These are phyloP conservation scores for Hyaloscypha hepaticicola DNA, from an alignment of 495 filamentous ascomycete genomes.

Conservation along the genomic window DNA sequence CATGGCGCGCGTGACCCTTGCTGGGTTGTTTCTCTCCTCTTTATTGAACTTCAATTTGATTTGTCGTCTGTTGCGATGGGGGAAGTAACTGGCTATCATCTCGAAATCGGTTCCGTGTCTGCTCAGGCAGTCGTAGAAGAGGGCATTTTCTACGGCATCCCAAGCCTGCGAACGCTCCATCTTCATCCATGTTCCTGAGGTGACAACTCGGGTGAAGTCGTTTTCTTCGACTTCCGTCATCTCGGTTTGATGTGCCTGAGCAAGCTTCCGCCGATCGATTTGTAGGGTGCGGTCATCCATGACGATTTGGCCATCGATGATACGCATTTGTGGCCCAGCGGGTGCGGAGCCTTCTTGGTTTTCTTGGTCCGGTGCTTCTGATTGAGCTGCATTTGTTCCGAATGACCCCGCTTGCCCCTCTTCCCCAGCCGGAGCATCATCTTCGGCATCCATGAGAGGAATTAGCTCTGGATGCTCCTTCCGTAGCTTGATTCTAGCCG, in stretches of 20 bases:
- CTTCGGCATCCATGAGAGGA: constrained; percentile 22
- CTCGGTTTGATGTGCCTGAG: constrained; percentile 50
- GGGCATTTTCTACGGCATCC: constrained; percentile 72
- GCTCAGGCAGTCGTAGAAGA: constrained; percentile 78
- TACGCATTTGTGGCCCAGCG: constrained; percentile 54
- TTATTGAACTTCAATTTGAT: constrained; percentile 92
- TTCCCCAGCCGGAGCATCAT: constrained; percentile 14
- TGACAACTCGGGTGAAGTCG: constrained; percentile 76
- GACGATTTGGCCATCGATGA: constrained; percentile 83
- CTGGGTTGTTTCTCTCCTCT: constrained; percentile 78
- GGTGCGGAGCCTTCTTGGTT: constrained; percentile 13
- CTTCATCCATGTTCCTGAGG: constrained; percentile 69
- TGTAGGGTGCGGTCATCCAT: constrained; percentile 74
- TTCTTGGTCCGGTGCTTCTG: constrained; percentile 14
- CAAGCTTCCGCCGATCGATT: constrained; percentile 74
- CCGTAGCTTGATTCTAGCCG: constrained; percentile 33
- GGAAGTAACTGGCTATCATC: constrained; percentile 82
- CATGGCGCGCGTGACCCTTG: constrained; percentile 66
- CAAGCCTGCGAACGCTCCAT: constrained; percentile 70
- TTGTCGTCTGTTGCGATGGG: constrained; percentile 67
- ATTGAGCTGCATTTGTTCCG: constrained; percentile 14
- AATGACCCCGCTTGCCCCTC: constrained; percentile 11
- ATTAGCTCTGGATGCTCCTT: constrained; percentile 33
- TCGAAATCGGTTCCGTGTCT: constrained; percentile 95
- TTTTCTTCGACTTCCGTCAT: constrained; percentile 77